Conservation (phyloP, 371 early-diverging fungal species). For the Rhizopus sp. region DNA sequence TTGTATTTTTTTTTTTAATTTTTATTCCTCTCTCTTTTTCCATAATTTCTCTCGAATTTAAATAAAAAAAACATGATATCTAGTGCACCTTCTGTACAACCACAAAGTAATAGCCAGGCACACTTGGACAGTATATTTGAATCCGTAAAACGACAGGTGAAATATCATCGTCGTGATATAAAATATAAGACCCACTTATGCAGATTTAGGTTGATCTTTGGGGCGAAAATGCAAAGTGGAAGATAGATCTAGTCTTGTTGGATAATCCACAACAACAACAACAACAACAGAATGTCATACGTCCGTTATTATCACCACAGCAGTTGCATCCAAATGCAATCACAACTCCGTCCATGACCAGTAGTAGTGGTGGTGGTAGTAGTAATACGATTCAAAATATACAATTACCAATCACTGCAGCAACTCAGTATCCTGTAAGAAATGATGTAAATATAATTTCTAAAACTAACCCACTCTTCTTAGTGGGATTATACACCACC, state of each 20-base stretch:
- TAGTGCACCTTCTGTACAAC: not conserved
- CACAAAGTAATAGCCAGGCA: conserved; percentile 3
- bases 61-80: not conserved
- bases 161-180: not conserved
- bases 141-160: conserved; percentile 27
- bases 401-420: conserved; percentile 21
- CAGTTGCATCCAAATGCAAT: conserved; percentile 25
- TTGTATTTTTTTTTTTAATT: no score
- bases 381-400: conserved; percentile 1
- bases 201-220: conserved; percentile 32
- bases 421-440: conserved; percentile 30
- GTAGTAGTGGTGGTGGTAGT: no score
- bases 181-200: not conserved
- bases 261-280: conserved; percentile 27
- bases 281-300: conserved; percentile 11
- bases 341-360: conserved; percentile 16
- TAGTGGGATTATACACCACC: conserved; percentile 31
- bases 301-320: conserved; percentile 29
- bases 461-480: not conserved
- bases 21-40: not conserved
- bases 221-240: conserved; percentile 45
- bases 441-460: not conserved
- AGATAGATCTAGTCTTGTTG: conserved; percentile 35
- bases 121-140: conserved; percentile 28
- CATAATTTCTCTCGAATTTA: not conserved